These are phyloP conservation scores for Russula compacta DNA, from an alignment of 768 basidiomycete genomes.

Conservation along the genomic window DNA sequence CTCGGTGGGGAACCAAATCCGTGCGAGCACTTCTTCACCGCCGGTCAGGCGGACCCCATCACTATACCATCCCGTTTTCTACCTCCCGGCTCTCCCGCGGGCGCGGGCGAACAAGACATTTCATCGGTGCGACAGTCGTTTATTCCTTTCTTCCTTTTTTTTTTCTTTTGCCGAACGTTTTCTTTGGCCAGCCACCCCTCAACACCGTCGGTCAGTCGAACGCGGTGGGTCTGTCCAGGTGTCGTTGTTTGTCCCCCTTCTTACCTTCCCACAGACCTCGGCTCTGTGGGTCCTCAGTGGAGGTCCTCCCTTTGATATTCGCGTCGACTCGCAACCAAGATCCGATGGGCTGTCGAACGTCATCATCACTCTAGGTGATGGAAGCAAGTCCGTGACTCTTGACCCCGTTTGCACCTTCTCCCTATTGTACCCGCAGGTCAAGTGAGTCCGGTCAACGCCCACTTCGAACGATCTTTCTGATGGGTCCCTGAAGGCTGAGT, in stretches of 20 bases:
- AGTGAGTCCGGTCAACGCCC: neutral
- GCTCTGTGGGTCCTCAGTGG: neutral
- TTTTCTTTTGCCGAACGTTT: neutral
- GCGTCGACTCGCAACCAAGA: neutral
- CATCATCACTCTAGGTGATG: neutral
- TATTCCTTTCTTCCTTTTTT: neutral
- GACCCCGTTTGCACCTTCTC: constrained; percentile 5
- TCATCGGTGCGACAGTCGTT: neutral
- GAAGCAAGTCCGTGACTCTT: neutral
- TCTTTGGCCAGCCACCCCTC: neutral
- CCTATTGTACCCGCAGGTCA: constrained; percentile 10
- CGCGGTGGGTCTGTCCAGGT: neutral
- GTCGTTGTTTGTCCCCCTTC: neutral
- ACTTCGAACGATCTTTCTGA: neutral
- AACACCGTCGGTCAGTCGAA: neutral
- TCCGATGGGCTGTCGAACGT: neutral
- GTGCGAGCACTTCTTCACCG: constrained; percentile 18
- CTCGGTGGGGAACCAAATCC: constrained; percentile 12
- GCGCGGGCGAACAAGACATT: too few species aligned
- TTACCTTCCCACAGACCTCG: neutral
- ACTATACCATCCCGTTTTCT: constrained; percentile 6
- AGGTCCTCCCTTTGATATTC: neutral
- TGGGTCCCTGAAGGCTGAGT: neutral
- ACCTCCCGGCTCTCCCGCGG: neutral
- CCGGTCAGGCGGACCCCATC: constrained; percentile 28